These are phyloP conservation scores for Nadsonia commutata DNA, from an alignment of 1,139 yeast genomes.

Conservation along the genomic window DNA sequence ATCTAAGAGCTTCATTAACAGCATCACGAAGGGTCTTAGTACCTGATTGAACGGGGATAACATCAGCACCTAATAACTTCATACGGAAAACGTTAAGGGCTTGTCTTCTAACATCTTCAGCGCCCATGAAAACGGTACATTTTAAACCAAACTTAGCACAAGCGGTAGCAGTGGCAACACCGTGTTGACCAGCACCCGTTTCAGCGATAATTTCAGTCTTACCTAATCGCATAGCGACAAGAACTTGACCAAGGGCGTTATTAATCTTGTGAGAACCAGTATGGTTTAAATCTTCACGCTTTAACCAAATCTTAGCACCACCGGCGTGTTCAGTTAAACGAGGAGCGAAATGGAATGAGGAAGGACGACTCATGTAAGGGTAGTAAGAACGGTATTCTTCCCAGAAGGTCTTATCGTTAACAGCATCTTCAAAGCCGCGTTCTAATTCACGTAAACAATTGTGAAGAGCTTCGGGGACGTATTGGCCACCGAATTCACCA, in stretches of 20 bases:
- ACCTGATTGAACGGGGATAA: slow-evolving; percentile 86
- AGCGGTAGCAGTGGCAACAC: slow-evolving; percentile 98
- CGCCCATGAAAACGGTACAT: slow-evolving; percentile 98
- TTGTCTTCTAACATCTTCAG: slow-evolving; percentile 97
- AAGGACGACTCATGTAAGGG: slow-evolving; percentile 91
- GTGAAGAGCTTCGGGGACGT: slow-evolving; percentile 92
- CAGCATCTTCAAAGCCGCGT: slow-evolving; percentile 71
- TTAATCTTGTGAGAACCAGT: slow-evolving; percentile 97
- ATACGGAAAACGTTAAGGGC: slow-evolving; percentile 95
- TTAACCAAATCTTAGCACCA: slow-evolving; percentile 96
- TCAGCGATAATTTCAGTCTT: slow-evolving; percentile 88
- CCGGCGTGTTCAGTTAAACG: slow-evolving; percentile 81
- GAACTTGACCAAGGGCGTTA: slow-evolving; percentile 88
- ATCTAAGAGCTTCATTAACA: slow-evolving; percentile 90
- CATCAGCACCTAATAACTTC: slow-evolving; percentile 92
- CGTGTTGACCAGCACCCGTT: slow-evolving; percentile 99
- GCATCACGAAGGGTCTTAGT: slow-evolving; percentile 95
- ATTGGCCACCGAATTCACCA: slow-evolving; percentile 97
- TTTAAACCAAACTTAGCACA: slow-evolving; percentile 94
- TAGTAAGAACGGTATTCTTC: slow-evolving; percentile 73
- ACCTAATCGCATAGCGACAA: slow-evolving; percentile 84
- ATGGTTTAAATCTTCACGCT: slow-evolving; percentile 95
- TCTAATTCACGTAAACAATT: slow-evolving; percentile 84
- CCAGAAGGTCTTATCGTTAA: slow-evolving; percentile 87
- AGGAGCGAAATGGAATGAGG: slow-evolving; percentile 80